A percentile compares a stretch with the other conserved stretches of the same genome.
Evolutionary conservation across 2,329 filamentous ascomycete genomes (phyloP).

Genomic region (Ciborinia camelliae): DNA sequence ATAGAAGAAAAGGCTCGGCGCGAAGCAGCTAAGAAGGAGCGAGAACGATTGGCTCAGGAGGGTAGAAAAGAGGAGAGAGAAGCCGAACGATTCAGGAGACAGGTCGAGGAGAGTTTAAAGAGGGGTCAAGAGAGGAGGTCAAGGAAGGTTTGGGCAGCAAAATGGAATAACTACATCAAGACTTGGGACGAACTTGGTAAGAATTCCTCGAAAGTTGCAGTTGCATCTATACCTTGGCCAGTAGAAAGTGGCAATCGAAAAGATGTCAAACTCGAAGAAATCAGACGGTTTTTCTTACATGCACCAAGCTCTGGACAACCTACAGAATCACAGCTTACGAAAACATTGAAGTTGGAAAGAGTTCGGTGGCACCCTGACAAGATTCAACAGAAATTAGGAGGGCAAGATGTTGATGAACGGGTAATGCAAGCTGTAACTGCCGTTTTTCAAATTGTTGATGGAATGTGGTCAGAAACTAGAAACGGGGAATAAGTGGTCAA

Average conservation of each 20-base stretch:
- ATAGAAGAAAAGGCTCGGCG: slow-evolving; percentile 69
- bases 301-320: slow-evolving; percentile 41
- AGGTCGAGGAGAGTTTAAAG: slow-evolving; percentile 67
- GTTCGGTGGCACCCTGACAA: slow-evolving; percentile 98
- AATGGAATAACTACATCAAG: slow-evolving; percentile 62
- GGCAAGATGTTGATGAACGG: slow-evolving; percentile 61
- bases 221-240: slow-evolving; percentile 57
- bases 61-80: slow-evolving; percentile 42
- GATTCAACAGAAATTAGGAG: slow-evolving; percentile 83
- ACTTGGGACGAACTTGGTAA: slow-evolving; percentile 57
- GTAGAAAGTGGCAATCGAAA: slow-evolving; percentile 56
- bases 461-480: slow-evolving; percentile 62
- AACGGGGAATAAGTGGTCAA: slow-evolving; percentile 20
- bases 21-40: slow-evolving; percentile 52
- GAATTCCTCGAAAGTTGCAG: slow-evolving; percentile 44
- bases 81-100: slow-evolving; percentile 49
- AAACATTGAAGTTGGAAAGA: slow-evolving; percentile 74
- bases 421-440: slow-evolving; percentile 79
- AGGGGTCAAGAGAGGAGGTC: slow-evolving; percentile 59
- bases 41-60: slow-evolving; percentile 42
- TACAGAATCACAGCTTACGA: slow-evolving; percentile 40
- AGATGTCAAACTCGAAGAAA: slow-evolving; percentile 53
- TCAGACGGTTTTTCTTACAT: slow-evolving; percentile 59
- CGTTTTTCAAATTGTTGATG: slow-evolving; percentile 87
- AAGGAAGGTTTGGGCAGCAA: slow-evolving; percentile 50